phyloP scores from a whole-genome alignment of 257 asterid genomes.

The Solanum sejunctum region DNA sequence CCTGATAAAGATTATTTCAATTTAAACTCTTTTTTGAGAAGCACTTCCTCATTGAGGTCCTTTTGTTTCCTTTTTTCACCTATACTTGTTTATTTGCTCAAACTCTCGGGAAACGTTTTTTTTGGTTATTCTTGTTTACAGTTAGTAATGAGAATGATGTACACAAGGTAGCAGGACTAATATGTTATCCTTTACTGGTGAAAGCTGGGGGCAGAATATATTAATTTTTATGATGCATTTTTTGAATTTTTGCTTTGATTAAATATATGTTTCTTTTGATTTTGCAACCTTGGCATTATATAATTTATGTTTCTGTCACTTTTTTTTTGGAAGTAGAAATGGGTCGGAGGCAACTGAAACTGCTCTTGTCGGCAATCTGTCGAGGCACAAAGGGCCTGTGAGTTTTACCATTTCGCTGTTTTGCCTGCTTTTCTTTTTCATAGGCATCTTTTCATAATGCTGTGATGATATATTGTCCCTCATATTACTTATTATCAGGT shows the following conservation, averaged over 20 bases:
- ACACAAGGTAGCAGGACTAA: neutral
- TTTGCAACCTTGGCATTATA: neutral
- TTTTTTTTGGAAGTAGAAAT: slow-evolving; percentile 29
- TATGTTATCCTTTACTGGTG: neutral
- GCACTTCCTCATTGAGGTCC: neutral
- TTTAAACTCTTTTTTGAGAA: neutral
- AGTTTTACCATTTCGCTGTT: slow-evolving; percentile 19
- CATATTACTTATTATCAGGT: slow-evolving; percentile 33
- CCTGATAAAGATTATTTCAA: neutral
- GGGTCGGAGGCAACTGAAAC: slow-evolving; percentile 46
- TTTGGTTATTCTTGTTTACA: neutral
- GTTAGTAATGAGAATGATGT: neutral
- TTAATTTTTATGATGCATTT: neutral
- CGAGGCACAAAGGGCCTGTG: slow-evolving; percentile 90
- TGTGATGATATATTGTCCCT: slow-evolving; percentile 2
- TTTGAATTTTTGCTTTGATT: neutral
- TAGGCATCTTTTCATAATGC: neutral
- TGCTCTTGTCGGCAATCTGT: slow-evolving; percentile 54
- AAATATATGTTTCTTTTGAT: neutral
- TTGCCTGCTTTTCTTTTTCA: neutral
- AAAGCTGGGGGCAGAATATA: neutral
- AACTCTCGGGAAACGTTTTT: neutral
- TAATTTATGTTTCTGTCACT: neutral
- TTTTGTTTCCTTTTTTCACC: neutral
- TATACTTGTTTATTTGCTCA: neutral